A percentile compares a stretch with the other conserved stretches of the same genome.
Evolutionary conservation across 495 filamentous ascomycete species (phyloP).

Genomic region (Ramalina peruviana): DNA sequence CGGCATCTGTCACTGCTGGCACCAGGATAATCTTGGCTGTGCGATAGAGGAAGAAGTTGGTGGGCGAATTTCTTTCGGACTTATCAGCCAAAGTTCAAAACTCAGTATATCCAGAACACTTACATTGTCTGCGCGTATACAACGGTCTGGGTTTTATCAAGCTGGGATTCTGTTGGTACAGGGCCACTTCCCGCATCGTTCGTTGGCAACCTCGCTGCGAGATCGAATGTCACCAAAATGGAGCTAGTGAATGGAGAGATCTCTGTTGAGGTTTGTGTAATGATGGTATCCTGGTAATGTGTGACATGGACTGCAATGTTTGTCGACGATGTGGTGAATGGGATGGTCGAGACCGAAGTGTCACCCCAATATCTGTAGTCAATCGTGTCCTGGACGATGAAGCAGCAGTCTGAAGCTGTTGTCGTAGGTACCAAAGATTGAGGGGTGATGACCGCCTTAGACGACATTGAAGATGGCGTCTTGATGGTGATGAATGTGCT

Average conservation of each 20-base stretch:
- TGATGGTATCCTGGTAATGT: neutral
- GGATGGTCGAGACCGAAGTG: slow-evolving; percentile 2
- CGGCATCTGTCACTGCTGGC: slow-evolving; percentile 2
- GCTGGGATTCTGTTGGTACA: neutral
- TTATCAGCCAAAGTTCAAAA: neutral
- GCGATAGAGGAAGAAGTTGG: slow-evolving; percentile 7
- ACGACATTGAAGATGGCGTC: neutral
- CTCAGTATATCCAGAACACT: neutral
- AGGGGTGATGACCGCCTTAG: neutral
- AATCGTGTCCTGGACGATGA: slow-evolving; percentile 10
- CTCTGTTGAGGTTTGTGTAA: neutral
- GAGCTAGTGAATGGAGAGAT: neutral
- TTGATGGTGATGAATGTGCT: too few relatives aligned
- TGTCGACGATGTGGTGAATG: neutral
- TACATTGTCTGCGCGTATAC: slow-evolving; percentile 9
- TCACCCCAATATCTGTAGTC: slow-evolving; percentile 10
- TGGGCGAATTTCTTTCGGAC: slow-evolving; percentile 1
- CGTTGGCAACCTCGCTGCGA: neutral
- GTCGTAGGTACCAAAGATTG: neutral
- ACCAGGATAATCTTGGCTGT: slow-evolving; percentile 10
- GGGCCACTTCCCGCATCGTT: neutral
- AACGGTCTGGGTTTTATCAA: slow-evolving; percentile 1
- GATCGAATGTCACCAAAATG: slow-evolving; percentile 1
- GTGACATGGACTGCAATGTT: neutral
- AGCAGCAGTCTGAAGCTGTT: slow-evolving; percentile 5